Evolutionary conservation across 345 rosid genomes (phyloP), one percentile per base, ranked within the genome.

Genomic region (Rhizophora apiculata): DNA sequence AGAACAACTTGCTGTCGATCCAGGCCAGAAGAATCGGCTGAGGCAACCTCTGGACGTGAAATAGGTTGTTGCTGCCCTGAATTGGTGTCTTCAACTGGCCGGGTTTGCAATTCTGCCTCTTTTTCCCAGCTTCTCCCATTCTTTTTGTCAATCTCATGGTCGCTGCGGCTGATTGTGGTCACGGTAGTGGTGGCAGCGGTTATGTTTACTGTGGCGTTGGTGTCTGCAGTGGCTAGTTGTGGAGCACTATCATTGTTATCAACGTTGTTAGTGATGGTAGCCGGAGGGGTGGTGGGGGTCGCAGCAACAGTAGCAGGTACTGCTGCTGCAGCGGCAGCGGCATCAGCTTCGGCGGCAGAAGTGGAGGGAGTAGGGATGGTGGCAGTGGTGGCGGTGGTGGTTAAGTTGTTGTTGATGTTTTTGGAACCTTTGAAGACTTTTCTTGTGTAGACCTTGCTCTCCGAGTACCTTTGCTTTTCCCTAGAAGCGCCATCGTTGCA

Each of bases 401-500:
- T 21, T 34, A 34, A 34, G 60, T 20, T 46, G 68, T 49, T 63
- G 68, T 51, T 63, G 62, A 54, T 65, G 36, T 76, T 89, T 62
- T 71, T 82, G 39, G 73, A 73, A 8, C 84, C 89, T 74, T 78
- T 89, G 53, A 81, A 89, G 36, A 85, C 83, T 78, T 92, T 94
- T 79, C 99, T 85, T 18, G 82, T 87, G 72, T 94, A 94, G 16
- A 94, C 99, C 74, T 76, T 94, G 81, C 67, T 78, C 81, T 77
- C 89, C 2, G 68, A 62, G 52, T 76, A 86, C 69, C 85, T 87
- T 79, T 78, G 89, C 81, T 83, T 92, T 83, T 89, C 93, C 72
- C 80, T 84, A 13, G 78, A 78, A 43, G 13, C 71, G 26, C 43
- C 72, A 6, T 82, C 95, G 74, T 83, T 89, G 64, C 76, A 84